Base-by-base conservation (phyloP, 306 rosid species). In the Trifolium pratense region DNA sequence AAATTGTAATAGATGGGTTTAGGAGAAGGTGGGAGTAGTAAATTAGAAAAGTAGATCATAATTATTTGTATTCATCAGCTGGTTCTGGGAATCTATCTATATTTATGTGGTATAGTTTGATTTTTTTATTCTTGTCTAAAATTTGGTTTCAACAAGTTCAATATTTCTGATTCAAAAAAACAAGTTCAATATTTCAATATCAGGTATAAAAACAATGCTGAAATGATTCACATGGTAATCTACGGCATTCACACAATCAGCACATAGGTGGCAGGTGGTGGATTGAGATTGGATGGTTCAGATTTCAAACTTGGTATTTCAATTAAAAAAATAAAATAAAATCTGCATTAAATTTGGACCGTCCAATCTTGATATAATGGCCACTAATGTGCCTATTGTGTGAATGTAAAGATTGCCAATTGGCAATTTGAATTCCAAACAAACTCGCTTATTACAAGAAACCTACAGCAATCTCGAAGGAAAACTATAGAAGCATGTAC, bases 1-100 rank as follows among this genome's bases (percentile, higher is more conserved):
- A 52, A 76, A 32, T 16, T 83, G 66, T 58, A 31, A 15, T 52
- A 29, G 36, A 32, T 55, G 56, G 64, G 42, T 17, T 64, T 70
- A 25, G 62, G 55, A 45, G 36, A 40, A 9, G 37, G 13, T n/a
- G 18, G 60, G 36, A 36, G 58, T 7, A 9, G 68, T 67, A 25
- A 76, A 43, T 45, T 76, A 68, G 68, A 20, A 56, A 43, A 37
- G 25, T 66, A 16, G 32, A 53, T 56, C 32, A 66, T 7, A 66
- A 17, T 68, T 56, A 63, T 62, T 65, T 75, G 31, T 23, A 65
- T 75, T 64, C 55, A 26, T 64, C 56, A 52, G 52, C 11, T 37
- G 31, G 40, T 16, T n/a, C 3, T 52, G 20, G 34, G 70, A 74
- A 63, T 75, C 56, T 46, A 31, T 49, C 61, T 48, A 42, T 31